Evolutionary conservation across 345 rosid species (phyloP).

Genomic region (Garcia nutans): DNA sequence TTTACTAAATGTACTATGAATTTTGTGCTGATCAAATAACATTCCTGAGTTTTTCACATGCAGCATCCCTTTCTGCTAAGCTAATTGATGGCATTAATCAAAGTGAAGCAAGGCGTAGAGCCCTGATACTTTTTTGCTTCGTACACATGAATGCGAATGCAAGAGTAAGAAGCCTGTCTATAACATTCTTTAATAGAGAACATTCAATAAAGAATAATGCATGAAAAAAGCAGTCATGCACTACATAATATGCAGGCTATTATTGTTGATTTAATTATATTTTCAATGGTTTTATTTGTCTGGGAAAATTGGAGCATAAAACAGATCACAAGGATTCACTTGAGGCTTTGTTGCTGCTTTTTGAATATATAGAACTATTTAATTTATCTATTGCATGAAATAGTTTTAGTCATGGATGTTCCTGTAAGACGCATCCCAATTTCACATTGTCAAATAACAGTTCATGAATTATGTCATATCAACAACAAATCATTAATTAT

Average conservation of each 20-base stretch:
- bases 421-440: neutral
- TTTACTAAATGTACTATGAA: neutral
- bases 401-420: neutral
- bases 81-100: slow-evolving; percentile 85
- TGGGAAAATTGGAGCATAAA: neutral
- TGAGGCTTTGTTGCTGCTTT: too few relatives aligned
- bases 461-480: neutral
- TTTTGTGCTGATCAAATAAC: neutral
- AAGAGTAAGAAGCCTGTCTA: slow-evolving; percentile 44
- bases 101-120: slow-evolving; percentile 76
- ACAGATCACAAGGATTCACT: neutral
- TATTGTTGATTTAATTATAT: neutral
- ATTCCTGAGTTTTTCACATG: slow-evolving; percentile 13
- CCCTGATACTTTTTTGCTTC: slow-evolving; percentile 74
- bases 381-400: neutral
- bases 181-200: neutral
- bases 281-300: neutral
- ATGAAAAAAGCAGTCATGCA: too few relatives aligned
- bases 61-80: slow-evolving; percentile 66
- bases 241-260: neutral
- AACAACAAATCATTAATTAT: neutral
- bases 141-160: slow-evolving; percentile 58
- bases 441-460: neutral
- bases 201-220: neutral
- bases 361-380: too few relatives aligned